phyloP scores from a whole-genome alignment of 192 early-diverging fungal genomes.

The Gaertneriomyces semiglobifer region DNA sequence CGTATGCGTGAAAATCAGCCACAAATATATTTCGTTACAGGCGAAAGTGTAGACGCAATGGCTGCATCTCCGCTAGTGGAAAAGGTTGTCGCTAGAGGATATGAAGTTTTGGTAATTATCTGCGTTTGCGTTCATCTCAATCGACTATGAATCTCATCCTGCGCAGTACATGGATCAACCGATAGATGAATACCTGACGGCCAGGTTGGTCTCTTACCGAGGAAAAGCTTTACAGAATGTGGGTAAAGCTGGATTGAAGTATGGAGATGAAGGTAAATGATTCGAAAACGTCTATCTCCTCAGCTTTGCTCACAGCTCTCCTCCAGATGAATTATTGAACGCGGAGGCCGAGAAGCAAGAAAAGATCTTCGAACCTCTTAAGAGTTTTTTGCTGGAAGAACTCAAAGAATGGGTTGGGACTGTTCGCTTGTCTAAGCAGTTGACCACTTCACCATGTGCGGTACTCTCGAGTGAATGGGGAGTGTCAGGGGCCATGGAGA shows the following conservation, averaged over 20 bases:
- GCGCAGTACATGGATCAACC: conserved; percentile 55
- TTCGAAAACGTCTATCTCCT: not conserved
- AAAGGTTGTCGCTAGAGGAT: conserved; percentile 78
- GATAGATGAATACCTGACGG: conserved; percentile 53
- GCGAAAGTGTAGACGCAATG: conserved; percentile 62
- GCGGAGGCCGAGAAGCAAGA: conserved; percentile 22
- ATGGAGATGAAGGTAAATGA: conserved; percentile 50
- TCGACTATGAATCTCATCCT: not conserved
- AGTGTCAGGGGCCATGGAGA: conserved; percentile 45
- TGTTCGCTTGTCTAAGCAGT: conserved; percentile 67
- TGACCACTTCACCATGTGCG: conserved; percentile 75
- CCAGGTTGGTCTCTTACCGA: conserved; percentile 53
- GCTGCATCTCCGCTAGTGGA: conserved; percentile 89
- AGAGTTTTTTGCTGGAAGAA: conserved; percentile 36
- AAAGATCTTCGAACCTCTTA: conserved; percentile 49
- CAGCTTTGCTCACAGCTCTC: not conserved
- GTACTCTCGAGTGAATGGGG: conserved; percentile 52
- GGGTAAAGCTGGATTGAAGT: conserved; percentile 49
- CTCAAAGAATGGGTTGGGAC: conserved; percentile 41
- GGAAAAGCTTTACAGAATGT: conserved; percentile 71
- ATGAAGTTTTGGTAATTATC: conserved; percentile 76
- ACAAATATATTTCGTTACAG: conserved; percentile 84
- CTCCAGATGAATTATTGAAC: conserved; percentile 33
- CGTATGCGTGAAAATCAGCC: conserved; percentile 90
- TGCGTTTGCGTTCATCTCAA: conserved; percentile 52